These are phyloP conservation scores for Linderina pennispora DNA, from an alignment of 192 early-diverging fungal genomes.

Conservation along the genomic window DNA sequence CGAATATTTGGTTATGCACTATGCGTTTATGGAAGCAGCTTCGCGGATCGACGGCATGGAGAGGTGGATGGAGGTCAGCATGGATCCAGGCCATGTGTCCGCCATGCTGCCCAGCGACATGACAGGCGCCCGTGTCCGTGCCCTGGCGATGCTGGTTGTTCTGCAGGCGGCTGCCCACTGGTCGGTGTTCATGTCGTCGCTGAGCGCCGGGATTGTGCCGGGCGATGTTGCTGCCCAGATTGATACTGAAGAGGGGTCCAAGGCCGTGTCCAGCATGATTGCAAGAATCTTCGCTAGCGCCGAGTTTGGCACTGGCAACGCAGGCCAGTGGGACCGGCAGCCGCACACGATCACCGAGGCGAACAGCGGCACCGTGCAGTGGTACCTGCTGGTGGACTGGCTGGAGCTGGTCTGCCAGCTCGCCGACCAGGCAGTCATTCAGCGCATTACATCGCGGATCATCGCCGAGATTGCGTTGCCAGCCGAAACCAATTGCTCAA, in stretches of 20 bases:
- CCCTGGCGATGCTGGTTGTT: conserved; percentile 27
- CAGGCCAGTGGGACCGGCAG: conserved; percentile 37
- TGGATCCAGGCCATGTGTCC: conserved; percentile 20
- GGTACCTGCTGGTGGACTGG: conserved; percentile 29
- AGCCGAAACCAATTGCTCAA: neutral
- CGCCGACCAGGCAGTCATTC: conserved; percentile 6
- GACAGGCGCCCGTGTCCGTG: conserved; percentile 1
- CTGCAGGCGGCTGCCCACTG: conserved; percentile 38
- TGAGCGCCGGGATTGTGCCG: conserved; percentile 15
- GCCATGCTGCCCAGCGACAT: neutral
- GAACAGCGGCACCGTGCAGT: conserved; percentile 26
- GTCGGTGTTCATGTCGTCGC: conserved; percentile 18
- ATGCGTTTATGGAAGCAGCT: conserved; percentile 22
- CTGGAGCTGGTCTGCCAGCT: conserved; percentile 37
- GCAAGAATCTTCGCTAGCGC: neutral
- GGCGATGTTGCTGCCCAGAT: conserved; percentile 7
- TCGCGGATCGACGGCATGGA: conserved; percentile 26
- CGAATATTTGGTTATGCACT: conserved; percentile 34
- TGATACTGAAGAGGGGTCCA: neutral
- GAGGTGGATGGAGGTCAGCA: conserved; percentile 20
- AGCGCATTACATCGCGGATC: conserved; percentile 14
- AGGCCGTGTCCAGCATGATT: conserved; percentile 12
- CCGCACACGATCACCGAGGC: conserved; percentile 14
- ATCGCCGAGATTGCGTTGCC: conserved; percentile 6
- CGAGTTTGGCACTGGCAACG: neutral